phyloP scores from a whole-genome alignment of 805 yeast genomes.

The Lachancea thermotolerans region DNA sequence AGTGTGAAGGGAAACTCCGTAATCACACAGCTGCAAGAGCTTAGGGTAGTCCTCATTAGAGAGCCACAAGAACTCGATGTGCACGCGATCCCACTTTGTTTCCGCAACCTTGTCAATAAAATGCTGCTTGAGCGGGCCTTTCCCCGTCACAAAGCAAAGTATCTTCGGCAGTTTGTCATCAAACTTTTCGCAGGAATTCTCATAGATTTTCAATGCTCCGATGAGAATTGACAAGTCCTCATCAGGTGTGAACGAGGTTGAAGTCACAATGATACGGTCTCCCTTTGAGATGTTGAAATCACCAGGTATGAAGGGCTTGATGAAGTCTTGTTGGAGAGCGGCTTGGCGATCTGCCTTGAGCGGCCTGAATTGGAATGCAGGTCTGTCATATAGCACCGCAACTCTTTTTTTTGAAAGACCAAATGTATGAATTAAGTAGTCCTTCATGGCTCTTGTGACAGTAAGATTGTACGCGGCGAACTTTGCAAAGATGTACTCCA shows the following conservation, averaged over 20 bases:
- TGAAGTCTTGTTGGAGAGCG: constrained; percentile 22
- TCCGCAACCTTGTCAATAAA: constrained; percentile 44
- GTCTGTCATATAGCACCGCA: constrained; percentile 76
- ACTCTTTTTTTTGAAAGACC: constrained; percentile 43
- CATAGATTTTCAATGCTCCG: constrained; percentile 60
- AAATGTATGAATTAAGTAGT: constrained; percentile 51
- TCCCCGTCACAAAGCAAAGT: constrained; percentile 85
- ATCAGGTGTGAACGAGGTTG: constrained; percentile 94
- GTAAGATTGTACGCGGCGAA: constrained; percentile 69
- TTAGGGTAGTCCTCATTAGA: constrained; percentile 71
- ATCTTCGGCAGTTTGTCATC: constrained; percentile 40
- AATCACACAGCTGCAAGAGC: constrained; percentile 67
- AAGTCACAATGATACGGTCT: constrained; percentile 68
- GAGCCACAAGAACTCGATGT: constrained; percentile 69
- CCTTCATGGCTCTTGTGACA: constrained; percentile 71
- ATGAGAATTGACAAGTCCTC: constrained; percentile 74
- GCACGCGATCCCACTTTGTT: constrained; percentile 42
- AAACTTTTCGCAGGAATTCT: constrained; percentile 27
- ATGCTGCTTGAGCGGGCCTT: constrained; percentile 71
- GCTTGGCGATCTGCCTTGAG: constrained; percentile 20
- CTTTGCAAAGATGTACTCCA: constrained; percentile 58
- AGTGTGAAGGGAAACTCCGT: constrained; percentile 84
- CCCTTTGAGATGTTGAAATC: constrained; percentile 31
- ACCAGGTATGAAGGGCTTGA: constrained; percentile 31
- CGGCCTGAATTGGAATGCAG: constrained; percentile 63